Conservation (phyloP, 371 early-diverging fungal genomes). For the Haplosporangium sp. region DNA sequence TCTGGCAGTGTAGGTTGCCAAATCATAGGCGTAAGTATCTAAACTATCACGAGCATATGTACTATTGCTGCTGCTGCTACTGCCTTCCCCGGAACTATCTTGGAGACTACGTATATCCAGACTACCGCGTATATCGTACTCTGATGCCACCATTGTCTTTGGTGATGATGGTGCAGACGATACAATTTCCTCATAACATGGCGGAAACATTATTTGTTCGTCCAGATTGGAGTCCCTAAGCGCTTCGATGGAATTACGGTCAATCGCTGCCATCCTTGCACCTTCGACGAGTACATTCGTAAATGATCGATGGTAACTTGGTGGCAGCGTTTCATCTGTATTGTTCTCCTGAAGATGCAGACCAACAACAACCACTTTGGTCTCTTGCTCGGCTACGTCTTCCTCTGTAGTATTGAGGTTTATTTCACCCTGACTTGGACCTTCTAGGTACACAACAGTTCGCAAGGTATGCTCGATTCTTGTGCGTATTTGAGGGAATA, state of each 20-base stretch:
- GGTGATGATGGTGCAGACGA: conserved; percentile 7
- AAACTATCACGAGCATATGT: not conserved
- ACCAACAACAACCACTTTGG: conserved; percentile 1
- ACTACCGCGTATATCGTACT: not conserved
- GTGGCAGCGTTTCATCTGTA: conserved; percentile 10
- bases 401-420: not conserved
- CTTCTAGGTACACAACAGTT: conserved; percentile 6
- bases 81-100: not conserved
- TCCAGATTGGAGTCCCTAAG: not conserved
- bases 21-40: conserved; percentile 16
- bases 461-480: conserved; percentile 15
- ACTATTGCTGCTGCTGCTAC: not conserved
- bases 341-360: conserved; percentile 2
- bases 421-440: not conserved
- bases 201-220: not conserved
- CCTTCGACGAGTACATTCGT: conserved; percentile 12
- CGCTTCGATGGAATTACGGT: conserved; percentile 24
- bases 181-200: conserved; percentile 20
- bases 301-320: conserved; percentile 28
- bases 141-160: not conserved
- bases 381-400: conserved; percentile 8
- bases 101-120: conserved; percentile 9
- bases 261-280: conserved; percentile 18
- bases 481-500: not conserved
- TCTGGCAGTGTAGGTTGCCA: not conserved